phyloP scores from a whole-genome alignment of 176 grass and related monocot species.

The Carex parvula region DNA sequence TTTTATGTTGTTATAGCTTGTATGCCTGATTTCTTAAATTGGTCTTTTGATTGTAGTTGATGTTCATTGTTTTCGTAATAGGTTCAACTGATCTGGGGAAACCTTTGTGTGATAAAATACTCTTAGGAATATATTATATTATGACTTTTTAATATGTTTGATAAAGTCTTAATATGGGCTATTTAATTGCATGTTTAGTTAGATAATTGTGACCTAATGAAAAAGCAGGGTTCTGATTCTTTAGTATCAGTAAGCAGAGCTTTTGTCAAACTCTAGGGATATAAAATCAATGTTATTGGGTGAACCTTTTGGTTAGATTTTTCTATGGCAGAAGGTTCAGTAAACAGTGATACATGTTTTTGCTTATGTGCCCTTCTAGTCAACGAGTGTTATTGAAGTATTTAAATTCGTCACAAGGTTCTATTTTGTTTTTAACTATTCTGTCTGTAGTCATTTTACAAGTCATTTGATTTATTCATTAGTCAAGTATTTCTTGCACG shows the following conservation, averaged over 20 bases:
- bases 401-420: neutral
- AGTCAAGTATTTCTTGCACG: neutral
- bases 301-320: constrained; percentile 24
- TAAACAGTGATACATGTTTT: constrained; percentile 23
- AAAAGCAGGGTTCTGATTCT: constrained; percentile 15
- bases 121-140: neutral
- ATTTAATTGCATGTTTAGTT: neutral
- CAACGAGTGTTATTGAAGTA: neutral
- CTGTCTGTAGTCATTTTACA: neutral
- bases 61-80: neutral
- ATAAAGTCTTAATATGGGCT: too few relatives aligned
- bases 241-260: neutral
- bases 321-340: constrained; percentile 19
- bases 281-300: constrained; percentile 21
- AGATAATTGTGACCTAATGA: neutral
- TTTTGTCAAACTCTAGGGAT: constrained; percentile 14
- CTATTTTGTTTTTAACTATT: neutral
- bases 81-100: neutral
- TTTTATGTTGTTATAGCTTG: neutral
- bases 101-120: neutral
- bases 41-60: constrained; percentile 2
- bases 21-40: neutral
- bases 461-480: neutral
- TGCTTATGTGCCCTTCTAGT: neutral
- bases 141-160: neutral